A percentile compares a stretch with the other conserved stretches of the same genome.
These are phyloP conservation scores for Nakazawaea pomicola DNA, from an alignment of 805 yeast species.

Conservation along the genomic window DNA sequence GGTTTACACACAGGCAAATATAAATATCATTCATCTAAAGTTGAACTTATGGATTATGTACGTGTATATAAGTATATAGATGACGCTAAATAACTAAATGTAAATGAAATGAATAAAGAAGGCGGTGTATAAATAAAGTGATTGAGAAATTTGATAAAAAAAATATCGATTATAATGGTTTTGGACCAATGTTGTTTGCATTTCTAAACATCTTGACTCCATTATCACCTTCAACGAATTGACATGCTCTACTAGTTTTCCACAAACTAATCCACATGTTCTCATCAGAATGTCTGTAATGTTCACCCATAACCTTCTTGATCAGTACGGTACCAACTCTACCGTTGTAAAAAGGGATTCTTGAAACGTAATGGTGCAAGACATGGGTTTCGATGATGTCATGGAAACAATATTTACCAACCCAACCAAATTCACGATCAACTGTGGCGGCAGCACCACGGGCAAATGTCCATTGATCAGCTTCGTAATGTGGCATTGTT, in stretches of 20 bases:
- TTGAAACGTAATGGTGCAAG: conserved; percentile 74
- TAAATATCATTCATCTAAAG: no score
- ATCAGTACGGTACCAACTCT: conserved; percentile 74
- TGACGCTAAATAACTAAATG: no score
- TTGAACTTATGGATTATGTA: no score
- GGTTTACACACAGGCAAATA: no score
- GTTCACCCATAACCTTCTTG: conserved; percentile 80
- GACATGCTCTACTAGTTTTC: conserved; percentile 60
- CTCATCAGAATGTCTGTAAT: conserved; percentile 61
- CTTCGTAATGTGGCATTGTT: conserved; percentile 73
- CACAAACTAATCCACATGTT: conserved; percentile 70
- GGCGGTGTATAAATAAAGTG: not conserved
- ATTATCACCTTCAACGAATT: conserved; percentile 67
- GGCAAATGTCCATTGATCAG: conserved; percentile 75
- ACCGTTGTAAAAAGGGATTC: conserved; percentile 88
- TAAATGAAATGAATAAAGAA: not conserved
- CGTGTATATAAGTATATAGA: no score
- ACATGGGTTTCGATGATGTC: conserved; percentile 91
- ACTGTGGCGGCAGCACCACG: conserved; percentile 90
- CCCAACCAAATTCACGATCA: conserved; percentile 77
- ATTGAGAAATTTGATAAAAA: not conserved
- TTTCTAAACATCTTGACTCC: conserved; percentile 76
- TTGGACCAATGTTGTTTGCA: conserved; percentile 53
- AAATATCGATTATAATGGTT: conserved; percentile 4
- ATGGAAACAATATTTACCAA: conserved; percentile 76